Evolutionary conservation across 441 rosid species (phyloP), one percentile per base, ranked within the genome.

Genomic region (Corymbia citriodora): DNA sequence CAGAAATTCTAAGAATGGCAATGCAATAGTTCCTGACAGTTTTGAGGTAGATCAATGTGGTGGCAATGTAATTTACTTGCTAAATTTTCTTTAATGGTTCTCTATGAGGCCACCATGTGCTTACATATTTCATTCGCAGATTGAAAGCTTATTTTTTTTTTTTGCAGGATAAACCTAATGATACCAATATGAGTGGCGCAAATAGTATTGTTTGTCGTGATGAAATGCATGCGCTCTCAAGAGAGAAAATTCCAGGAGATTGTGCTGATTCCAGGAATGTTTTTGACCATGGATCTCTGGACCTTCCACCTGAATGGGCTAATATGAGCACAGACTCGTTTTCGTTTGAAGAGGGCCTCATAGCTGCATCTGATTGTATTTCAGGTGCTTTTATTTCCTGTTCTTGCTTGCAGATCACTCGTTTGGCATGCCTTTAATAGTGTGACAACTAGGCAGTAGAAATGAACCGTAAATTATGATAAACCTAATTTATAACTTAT

Each of bases 21-120:
- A 91, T 33, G 83, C 91, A 88, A 85, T 93, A 92, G 91, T 91
- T 90, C 93, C 92, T 29, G 96, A 96, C 93, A 95, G 95, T 92
- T 93, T 93, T 91, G 94, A 95, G 92, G 93, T 92, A 92, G 92
- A 92, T 87, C 92, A 91, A 79, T 65, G 87, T 90, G 92, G 83
- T 61, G 91, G 88, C 90, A 90, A 61, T 70, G 91, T 85, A 53
- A 91, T 86, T 90, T 89, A 91, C 50, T 91, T 86, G 89, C 89
- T 88, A 87, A 55, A 45, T 87, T 72, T 63, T 29, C 88, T 91
- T 90, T 90, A 91, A 82, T 27, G 48, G 88, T 65, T 53, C 6
- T 40, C 83, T 40, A 74, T 74, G 50, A 74, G 50, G 50, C 83
- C 40, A 74, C 17, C 21, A 11, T 12, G 52, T 74, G 83, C 50